phyloP scores from a whole-genome alignment of 2,329 filamentous ascomycete species.

The Cucurbitaria berberidis region DNA sequence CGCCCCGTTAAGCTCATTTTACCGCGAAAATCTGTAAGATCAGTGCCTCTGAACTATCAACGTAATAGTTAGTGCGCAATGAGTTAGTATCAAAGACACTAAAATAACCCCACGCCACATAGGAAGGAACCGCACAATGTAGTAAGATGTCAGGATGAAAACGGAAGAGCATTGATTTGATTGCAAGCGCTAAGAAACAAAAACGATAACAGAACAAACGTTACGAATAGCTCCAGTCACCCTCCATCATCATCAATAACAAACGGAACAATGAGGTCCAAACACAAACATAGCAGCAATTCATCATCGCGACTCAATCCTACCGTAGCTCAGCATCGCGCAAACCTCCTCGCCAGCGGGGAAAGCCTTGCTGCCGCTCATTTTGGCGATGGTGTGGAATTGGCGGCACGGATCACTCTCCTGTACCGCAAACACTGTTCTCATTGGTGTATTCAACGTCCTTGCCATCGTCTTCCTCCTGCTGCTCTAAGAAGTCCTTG shows the following conservation, averaged over 20 bases:
- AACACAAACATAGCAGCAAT: not conserved
- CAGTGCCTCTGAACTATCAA: no score
- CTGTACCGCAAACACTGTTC: not conserved
- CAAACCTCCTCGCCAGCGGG: not conserved
- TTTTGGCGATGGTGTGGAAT: not conserved
- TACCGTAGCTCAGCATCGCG: not conserved
- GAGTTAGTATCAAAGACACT: no score
- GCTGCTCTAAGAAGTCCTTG: not conserved
- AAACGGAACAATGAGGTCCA: not conserved
- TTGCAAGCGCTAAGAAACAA: not conserved
- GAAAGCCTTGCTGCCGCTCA: not conserved
- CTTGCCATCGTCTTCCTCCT: not conserved
- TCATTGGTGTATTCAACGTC: slow-evolving; percentile 3
- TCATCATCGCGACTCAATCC: not conserved
- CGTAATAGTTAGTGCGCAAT: no score
- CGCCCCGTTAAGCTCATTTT: no score
- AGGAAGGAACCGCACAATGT: no score
- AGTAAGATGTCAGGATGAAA: no score
- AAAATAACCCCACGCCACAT: no score
- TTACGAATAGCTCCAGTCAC: not conserved
- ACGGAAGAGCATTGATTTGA: no score
- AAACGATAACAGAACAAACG: not conserved
- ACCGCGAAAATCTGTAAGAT: no score
- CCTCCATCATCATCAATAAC: not conserved
- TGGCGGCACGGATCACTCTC: not conserved